Base-by-base conservation (phyloP, 2,329 filamentous ascomycete genomes). In the Colletotrichum caudatum region DNA sequence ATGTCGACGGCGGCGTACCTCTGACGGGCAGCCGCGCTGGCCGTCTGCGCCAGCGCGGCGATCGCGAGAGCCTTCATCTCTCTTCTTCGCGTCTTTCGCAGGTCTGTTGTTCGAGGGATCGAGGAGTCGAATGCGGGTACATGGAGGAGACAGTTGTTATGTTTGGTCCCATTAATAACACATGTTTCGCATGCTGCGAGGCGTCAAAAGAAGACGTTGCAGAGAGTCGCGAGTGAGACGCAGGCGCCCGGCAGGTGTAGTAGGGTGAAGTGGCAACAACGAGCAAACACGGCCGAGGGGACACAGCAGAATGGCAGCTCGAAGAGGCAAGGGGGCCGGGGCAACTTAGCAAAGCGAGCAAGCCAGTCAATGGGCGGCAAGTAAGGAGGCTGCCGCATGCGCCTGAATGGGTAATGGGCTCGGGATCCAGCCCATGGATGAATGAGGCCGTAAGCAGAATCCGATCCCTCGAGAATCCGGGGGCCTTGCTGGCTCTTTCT, bases 1-100 rank as follows among this genome's bases (percentile, higher is more conserved):
- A 74, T 53, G 54, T 73, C 71, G 29, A 74, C 61, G 46, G 58
- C 71, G 35, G 71, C 73, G 54, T 65, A 73, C 11, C 65, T 61
- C 37, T 70, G 69, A 8, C 46, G 26, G 16, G 60, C 48, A 18
- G 66, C 70, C 48, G 66, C 60, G 23, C 60, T 53, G 33, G 60
- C 67, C 2, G 20, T 46, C 44, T 46, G 61, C 39, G 66, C 56
- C 61, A 72, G 56, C 50, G 57, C 41, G 48, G 37, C 39, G 16
- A 58, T 57, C 7, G 39, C 48, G 9, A 50, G 54, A 9, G 46
- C 35, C 50, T 46, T 35, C 59, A 65, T 59, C 39, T 33, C 26
- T 23, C 18, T 14, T 37, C 48, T 62, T 11, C 20, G 26, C 9
- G 35, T 57, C 26, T 33, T 46, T 33, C 3, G 58, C 26, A 35